Conservation (phyloP, 768 basidiomycete species). For the Xerocomus brunneocitrinus region DNA sequence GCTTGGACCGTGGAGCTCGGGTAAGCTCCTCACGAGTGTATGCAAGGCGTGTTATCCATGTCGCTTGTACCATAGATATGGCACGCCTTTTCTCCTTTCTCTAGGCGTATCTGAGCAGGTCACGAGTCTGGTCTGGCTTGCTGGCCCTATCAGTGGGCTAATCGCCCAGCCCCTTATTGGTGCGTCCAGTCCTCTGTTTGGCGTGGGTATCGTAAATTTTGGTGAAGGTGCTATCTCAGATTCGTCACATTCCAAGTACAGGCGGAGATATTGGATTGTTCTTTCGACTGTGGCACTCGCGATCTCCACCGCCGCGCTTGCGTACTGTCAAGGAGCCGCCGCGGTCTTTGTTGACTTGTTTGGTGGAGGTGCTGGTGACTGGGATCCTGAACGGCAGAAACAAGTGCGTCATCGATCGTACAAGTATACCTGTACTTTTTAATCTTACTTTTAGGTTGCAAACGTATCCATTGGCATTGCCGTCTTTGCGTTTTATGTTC, state of each 20-base stretch:
- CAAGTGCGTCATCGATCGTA: conserved; percentile 40
- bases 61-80: conserved; percentile 56
- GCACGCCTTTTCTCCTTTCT: conserved; percentile 86
- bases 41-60: neutral
- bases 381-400: conserved; percentile 71
- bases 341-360: conserved; percentile 71
- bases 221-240: conserved; percentile 87
- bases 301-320: conserved; percentile 71
- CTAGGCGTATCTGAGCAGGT: conserved; percentile 82
- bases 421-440: neutral
- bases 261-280: conserved; percentile 90
- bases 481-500: conserved; percentile 83
- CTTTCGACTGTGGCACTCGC: conserved; percentile 80
- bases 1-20: conserved; percentile 95
- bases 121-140: conserved; percentile 93
- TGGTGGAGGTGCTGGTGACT: conserved; percentile 73
- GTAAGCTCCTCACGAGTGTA: conserved; percentile 40
- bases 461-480: conserved; percentile 80
- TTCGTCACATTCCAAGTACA: conserved; percentile 83
- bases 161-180: conserved; percentile 98
- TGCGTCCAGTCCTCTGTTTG: conserved; percentile 24
- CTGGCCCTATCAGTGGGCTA: conserved; percentile 91
- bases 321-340: conserved; percentile 76
- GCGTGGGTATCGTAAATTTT: conserved; percentile 1
- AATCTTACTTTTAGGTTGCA: conserved; percentile 43